These are phyloP conservation scores for Tilletia indica DNA, from an alignment of 1,284 basidiomycete species.

Conservation along the genomic window DNA sequence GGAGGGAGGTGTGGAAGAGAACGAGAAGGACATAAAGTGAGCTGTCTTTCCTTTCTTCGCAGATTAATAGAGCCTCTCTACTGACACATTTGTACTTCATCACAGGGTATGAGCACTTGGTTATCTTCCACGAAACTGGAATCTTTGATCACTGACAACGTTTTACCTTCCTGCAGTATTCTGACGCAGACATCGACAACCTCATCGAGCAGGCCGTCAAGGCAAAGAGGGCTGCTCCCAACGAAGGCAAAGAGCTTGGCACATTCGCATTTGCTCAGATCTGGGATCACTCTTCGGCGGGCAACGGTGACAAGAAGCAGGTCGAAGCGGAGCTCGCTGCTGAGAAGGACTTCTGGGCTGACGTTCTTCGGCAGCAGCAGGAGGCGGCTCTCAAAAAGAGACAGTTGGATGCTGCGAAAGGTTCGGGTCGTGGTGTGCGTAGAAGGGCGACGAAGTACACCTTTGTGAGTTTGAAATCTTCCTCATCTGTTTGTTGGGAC, in stretches of 20 bases:
- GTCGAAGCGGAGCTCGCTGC: conserved; percentile 17
- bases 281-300: conserved; percentile 46
- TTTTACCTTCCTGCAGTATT: conserved; percentile 22
- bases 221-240: conserved; percentile 22
- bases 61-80: neutral
- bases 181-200: conserved; percentile 51
- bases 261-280: conserved; percentile 54
- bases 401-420: conserved; percentile 4
- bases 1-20: conserved; percentile 46
- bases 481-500: no score
- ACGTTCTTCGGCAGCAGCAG: conserved; percentile 49
- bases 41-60: neutral
- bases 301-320: conserved; percentile 23
- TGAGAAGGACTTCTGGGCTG: conserved; percentile 49
- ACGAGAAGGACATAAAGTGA: conserved; percentile 46
- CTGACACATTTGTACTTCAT: neutral
- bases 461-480: neutral
- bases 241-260: conserved; percentile 26
- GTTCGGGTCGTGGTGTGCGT: conserved; percentile 6
- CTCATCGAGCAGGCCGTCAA: conserved; percentile 47
- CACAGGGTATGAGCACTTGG: neutral
- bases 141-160: neutral
- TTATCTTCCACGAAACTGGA: neutral
- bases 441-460: conserved; percentile 4
- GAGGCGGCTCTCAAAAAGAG: conserved; percentile 23